Evolutionary conservation across 2,329 filamentous ascomycete genomes (phyloP).

Genomic region (Colletotrichum cuscutae): DNA sequence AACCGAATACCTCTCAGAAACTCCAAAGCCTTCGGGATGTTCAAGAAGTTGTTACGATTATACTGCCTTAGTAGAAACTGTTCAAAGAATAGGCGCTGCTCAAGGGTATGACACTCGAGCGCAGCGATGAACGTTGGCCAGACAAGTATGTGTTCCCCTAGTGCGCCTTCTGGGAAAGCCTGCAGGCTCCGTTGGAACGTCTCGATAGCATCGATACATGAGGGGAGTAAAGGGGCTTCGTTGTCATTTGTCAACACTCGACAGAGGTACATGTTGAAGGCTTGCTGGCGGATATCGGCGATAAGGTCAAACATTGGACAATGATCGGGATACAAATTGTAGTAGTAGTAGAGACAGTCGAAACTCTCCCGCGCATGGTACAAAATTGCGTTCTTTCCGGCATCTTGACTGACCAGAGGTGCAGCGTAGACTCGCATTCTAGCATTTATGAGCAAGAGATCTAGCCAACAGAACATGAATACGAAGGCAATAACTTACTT

Average conservation of each 20-base stretch:
- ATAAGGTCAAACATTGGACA: constrained; percentile 7
- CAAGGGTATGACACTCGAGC: constrained; percentile 3
- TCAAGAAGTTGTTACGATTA: constrained; percentile 12
- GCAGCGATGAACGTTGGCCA: constrained; percentile 26
- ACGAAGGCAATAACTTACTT: constrained; percentile 1
- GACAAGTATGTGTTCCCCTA: constrained; percentile 17
- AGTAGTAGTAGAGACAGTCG: constrained; percentile 25
- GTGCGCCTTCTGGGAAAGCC: background rate
- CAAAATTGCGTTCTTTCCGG: constrained; percentile 1
- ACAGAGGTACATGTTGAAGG: constrained; percentile 20
- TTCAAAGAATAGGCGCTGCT: constrained; percentile 19
- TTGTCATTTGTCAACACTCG: background rate
- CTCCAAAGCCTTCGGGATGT: constrained; percentile 5
- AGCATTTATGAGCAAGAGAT: too few species aligned
- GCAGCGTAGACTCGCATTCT: constrained; percentile 24
- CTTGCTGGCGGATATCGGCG: constrained; percentile 17
- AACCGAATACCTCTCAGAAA: background rate
- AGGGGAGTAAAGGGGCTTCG: background rate
- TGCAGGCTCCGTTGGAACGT: background rate
- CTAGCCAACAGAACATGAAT: background rate
- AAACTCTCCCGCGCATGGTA: constrained; percentile 14
- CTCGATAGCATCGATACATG: background rate
- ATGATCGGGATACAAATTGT: constrained; percentile 8
- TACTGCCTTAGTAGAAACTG: constrained; percentile 12
- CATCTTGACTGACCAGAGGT: background rate